Percentiles rank a stretch among this genome's conserved stretches.
Conservation (phyloP, 352 stramenopile genomes). For the Elongisporangium undulatum region DNA sequence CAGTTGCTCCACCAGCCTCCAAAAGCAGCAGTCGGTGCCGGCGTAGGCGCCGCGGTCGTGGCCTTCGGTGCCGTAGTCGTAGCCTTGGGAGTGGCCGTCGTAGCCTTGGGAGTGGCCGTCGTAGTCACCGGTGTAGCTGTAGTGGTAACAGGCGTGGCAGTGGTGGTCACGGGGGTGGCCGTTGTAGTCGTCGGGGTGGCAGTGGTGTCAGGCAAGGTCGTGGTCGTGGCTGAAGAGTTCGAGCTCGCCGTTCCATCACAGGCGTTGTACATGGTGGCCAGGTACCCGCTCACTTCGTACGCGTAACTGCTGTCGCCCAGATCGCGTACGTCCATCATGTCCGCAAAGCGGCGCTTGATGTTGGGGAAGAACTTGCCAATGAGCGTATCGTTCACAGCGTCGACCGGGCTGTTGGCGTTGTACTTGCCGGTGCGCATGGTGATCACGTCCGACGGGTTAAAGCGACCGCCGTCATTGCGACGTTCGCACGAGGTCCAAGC, state of each 20-base stretch:
- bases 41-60: conserved; percentile 1
- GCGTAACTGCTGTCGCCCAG: conserved; percentile 50
- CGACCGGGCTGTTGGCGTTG: conserved; percentile 28
- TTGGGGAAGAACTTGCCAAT: conserved; percentile 36
- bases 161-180: background rate
- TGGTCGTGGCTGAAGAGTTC: background rate
- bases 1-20: background rate
- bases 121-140: conserved; percentile 12
- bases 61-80: background rate
- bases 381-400: conserved; percentile 22
- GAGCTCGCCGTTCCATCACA: conserved; percentile 19
- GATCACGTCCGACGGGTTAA: conserved; percentile 37
- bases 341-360: conserved; percentile 33
- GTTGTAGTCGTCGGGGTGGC: background rate
- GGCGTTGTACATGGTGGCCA: conserved; percentile 34
- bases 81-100: conserved; percentile 3
- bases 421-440: conserved; percentile 37
- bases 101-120: conserved; percentile 6
- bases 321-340: conserved; percentile 40
- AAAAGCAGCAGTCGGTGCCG: background rate
- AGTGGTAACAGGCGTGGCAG: conserved; percentile 3
- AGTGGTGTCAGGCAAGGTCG: conserved; percentile 1
- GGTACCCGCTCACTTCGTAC: conserved; percentile 41
- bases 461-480: conserved; percentile 18
- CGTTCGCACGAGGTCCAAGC: conserved; percentile 43